Evolutionary conservation across 106 monocot genomes (phyloP).

Genomic region (Platanthera guangdongensis): DNA sequence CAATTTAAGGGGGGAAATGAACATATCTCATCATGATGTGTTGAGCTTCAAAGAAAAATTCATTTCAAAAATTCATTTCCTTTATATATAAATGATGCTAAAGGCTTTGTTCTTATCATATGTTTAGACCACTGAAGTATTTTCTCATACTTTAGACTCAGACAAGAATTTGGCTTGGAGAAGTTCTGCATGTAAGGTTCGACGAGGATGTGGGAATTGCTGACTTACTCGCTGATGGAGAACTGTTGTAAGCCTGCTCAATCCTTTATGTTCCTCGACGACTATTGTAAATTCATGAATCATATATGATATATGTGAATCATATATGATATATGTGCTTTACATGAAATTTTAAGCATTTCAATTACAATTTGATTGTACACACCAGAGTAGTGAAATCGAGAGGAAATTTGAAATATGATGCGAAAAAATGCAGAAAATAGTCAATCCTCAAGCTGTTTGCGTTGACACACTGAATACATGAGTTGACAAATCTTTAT

Average conservation of each 20-base stretch:
- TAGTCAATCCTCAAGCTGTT: no score
- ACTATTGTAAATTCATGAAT: no score
- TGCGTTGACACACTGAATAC: no score
- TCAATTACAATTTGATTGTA: no score
- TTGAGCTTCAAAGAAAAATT: neutral
- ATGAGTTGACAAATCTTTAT: no score
- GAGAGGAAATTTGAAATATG: no score
- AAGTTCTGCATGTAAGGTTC: constrained; percentile 55
- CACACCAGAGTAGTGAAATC: no score
- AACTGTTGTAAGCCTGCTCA: constrained; percentile 50
- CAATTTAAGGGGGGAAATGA: neutral
- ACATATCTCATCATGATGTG: neutral
- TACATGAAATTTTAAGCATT: no score
- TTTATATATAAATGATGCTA: neutral
- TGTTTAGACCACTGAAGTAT: neutral
- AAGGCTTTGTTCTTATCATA: neutral
- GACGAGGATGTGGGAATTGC: constrained; percentile 41
- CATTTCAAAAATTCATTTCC: neutral
- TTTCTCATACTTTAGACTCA: constrained; percentile 29
- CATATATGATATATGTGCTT: no score
- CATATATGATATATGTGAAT: no score
- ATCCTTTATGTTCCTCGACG: neutral
- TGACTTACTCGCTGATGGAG: constrained; percentile 65
- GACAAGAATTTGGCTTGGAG: constrained; percentile 74
- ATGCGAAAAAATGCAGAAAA: no score